Conservation (phyloP, 129 eudicot species). For the Helichrysum umbraculigerum region DNA sequence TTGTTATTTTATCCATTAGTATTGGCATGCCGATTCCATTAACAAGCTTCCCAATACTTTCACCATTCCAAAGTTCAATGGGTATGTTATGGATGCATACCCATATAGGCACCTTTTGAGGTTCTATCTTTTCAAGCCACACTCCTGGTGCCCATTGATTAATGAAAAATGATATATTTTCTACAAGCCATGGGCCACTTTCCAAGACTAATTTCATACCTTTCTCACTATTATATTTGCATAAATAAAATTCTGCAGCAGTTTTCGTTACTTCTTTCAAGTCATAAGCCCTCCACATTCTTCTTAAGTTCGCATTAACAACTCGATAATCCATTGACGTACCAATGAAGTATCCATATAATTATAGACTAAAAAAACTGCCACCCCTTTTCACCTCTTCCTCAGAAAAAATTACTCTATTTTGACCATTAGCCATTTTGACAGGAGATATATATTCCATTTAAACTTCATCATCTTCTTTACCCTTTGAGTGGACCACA, state of each 20-base stretch:
- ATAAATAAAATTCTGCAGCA: not conserved
- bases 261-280: not conserved
- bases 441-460: not conserved
- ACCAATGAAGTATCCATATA: not conserved
- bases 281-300: not conserved
- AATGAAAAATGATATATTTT: not conserved
- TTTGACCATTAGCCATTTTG: not conserved
- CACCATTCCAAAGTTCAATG: too few species aligned
- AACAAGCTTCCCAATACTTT: too few species aligned
- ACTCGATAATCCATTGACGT: not conserved
- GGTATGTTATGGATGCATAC: too few species aligned
- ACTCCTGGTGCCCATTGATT: not conserved
- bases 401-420: not conserved
- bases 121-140: not conserved
- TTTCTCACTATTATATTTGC: not conserved
- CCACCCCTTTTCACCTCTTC: not conserved
- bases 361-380: not conserved
- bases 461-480: not conserved
- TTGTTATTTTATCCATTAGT: too few species aligned
- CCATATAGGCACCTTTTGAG: not conserved
- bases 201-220: not conserved
- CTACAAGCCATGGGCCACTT: not conserved
- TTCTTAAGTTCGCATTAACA: not conserved
- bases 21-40: too few species aligned
- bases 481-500: too few species aligned